phyloP scores from a whole-genome alignment of 2,329 filamentous ascomycete species.

The Hymenoscyphus fraxineus region DNA sequence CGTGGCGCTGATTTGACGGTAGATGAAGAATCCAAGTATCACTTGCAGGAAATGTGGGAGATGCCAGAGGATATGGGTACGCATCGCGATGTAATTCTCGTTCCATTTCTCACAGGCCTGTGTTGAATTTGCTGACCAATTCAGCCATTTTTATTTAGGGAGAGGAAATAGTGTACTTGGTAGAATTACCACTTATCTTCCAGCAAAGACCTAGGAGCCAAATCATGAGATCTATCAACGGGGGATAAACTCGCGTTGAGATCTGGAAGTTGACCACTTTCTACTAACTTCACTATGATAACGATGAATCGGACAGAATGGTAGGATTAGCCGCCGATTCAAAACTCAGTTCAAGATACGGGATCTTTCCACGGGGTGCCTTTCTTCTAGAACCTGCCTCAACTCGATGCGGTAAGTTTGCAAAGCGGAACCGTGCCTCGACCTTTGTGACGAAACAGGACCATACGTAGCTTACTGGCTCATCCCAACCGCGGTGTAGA shows the following conservation, averaged over 20 bases:
- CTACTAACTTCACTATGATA: conserved; percentile 47
- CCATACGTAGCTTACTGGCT: conserved; percentile 8
- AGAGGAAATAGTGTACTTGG: conserved; percentile 36
- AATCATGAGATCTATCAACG: conserved; percentile 43
- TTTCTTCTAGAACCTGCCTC: conserved; percentile 43
- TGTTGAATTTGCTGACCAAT: neutral
- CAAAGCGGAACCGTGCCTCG: conserved; percentile 57
- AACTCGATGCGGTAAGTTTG: conserved; percentile 43
- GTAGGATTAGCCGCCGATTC: neutral
- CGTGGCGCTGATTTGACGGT: conserved; percentile 41
- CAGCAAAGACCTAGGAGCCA: conserved; percentile 50
- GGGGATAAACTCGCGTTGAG: conserved; percentile 44
- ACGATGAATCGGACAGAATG: conserved; percentile 50
- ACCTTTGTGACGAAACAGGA: conserved; percentile 62
- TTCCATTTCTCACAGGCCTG: conserved; percentile 53
- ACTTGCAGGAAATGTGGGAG: conserved; percentile 51
- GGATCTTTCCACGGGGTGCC: conserved; percentile 57
- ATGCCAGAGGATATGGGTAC: conserved; percentile 44
- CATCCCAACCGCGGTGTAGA: conserved; percentile 7
- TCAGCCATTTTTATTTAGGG: neutral
- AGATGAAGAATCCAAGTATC: conserved; percentile 48
- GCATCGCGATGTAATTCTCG: conserved; percentile 57
- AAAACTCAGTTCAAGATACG: conserved; percentile 44
- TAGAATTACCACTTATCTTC: conserved; percentile 61
- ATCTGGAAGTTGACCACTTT: conserved; percentile 42